Conservation (phyloP, 108 stramenopile genomes). For the Nannochloropsis gaditana region DNA sequence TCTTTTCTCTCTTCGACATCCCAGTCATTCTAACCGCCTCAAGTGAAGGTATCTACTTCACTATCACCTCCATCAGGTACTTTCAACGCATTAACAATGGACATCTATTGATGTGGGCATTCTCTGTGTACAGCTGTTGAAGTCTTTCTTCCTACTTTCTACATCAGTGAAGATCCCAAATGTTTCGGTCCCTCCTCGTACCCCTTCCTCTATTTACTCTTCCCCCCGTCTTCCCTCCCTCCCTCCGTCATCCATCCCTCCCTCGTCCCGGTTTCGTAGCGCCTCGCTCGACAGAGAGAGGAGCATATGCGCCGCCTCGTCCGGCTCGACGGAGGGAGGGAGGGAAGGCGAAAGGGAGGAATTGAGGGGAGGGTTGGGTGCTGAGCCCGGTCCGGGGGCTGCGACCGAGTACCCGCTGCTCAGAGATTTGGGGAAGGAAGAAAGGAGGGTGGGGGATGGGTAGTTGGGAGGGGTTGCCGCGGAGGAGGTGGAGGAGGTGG, state of each 20-base stretch:
- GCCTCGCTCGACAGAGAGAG: background rate
- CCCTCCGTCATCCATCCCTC: background rate
- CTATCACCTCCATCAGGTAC: background rate
- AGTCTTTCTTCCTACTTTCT: background rate
- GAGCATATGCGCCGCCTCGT: background rate
- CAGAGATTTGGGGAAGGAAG: background rate
- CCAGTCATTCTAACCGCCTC: background rate
- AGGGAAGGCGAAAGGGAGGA: background rate
- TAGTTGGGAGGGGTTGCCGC: background rate
- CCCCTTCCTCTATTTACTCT: background rate
- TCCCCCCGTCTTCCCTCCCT: background rate
- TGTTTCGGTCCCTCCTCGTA: background rate
- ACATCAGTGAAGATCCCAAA: background rate
- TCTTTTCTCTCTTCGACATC: no score
- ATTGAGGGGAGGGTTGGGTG: background rate
- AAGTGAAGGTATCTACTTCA: background rate
- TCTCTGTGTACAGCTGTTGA: background rate
- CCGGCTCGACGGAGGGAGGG: background rate
- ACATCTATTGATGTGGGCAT: background rate
- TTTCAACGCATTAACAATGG: background rate
- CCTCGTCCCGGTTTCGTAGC: background rate
- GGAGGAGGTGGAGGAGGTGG: background rate
- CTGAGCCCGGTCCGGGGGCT: no score
- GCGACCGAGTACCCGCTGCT: no score
- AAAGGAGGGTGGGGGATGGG: background rate